Evolutionary conservation across 2,329 filamentous ascomycete genomes (phyloP).

Genomic region (Penicillium sp.): DNA sequence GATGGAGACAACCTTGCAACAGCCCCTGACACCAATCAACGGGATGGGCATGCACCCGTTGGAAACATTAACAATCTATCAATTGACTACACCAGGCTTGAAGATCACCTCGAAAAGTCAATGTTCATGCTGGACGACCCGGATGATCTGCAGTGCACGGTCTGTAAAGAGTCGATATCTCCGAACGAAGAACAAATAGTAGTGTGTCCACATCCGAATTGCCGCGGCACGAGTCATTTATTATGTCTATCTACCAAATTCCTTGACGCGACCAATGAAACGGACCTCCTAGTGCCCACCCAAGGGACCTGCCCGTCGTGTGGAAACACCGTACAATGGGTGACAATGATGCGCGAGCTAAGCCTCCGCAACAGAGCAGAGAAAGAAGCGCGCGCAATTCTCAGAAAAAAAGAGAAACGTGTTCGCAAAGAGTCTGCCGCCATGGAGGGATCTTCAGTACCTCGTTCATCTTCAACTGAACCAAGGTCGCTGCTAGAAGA

Average conservation of each 20-base stretch:
- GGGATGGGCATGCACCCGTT: constrained; percentile 20
- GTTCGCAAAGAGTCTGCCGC: constrained; percentile 20
- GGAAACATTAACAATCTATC: constrained; percentile 42
- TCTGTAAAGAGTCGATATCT: constrained; percentile 42
- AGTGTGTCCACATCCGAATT: constrained; percentile 45
- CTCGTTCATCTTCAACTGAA: constrained; percentile 8
- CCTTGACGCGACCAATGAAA: constrained; percentile 34
- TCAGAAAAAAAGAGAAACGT: constrained; percentile 52
- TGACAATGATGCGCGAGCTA: constrained; percentile 71
- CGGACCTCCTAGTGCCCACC: constrained; percentile 53
- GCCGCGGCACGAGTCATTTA: constrained; percentile 46
- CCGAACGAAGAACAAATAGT: constrained; percentile 37
- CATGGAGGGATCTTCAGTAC: neutral
- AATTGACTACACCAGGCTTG: constrained; percentile 45
- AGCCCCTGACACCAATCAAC: neutral
- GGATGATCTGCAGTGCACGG: constrained; percentile 36
- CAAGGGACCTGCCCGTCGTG: constrained; percentile 65
- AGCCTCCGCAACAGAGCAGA: constrained; percentile 62
- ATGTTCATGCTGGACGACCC: constrained; percentile 35
- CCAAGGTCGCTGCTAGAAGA: constrained; percentile 9
- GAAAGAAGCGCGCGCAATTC: constrained; percentile 56
- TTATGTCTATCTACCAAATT: constrained; percentile 49
- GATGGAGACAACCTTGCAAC: constrained; percentile 36
- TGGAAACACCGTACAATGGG: constrained; percentile 56
- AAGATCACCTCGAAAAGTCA: constrained; percentile 47